phyloP scores from a whole-genome alignment of 345 rosid species.

The Geranium rotundifolium region DNA sequence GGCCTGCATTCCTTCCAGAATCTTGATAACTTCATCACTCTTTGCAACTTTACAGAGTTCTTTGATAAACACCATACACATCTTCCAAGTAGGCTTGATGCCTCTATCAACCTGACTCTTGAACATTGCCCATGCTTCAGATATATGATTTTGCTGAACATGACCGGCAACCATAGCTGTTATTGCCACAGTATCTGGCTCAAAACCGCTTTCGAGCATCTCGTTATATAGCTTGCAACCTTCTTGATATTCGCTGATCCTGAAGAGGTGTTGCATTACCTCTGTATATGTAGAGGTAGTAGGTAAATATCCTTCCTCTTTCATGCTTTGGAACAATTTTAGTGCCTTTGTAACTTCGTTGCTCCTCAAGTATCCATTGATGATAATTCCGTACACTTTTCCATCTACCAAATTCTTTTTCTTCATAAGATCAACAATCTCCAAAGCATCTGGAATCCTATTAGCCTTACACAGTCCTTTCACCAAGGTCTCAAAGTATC shows the following conservation, averaged over 20 bases:
- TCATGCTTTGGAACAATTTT: slow-evolving; percentile 39
- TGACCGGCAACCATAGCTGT: slow-evolving; percentile 62
- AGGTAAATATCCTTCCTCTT: slow-evolving; percentile 37
- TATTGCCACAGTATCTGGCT: slow-evolving; percentile 43
- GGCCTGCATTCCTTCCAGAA: slow-evolving; percentile 42
- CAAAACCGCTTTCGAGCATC: slow-evolving; percentile 51
- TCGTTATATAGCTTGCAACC: slow-evolving; percentile 48
- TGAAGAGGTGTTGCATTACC: slow-evolving; percentile 57
- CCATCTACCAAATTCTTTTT: slow-evolving; percentile 33
- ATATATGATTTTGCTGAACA: slow-evolving; percentile 35
- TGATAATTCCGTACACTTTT: slow-evolving; percentile 39
- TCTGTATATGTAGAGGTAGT: slow-evolving; percentile 49
- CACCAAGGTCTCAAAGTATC: slow-evolving; percentile 51
- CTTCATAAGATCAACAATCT: slow-evolving; percentile 61
- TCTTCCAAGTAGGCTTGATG: slow-evolving; percentile 38
- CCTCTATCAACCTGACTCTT: slow-evolving; percentile 45
- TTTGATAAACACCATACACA: slow-evolving; percentile 43
- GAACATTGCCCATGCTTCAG: slow-evolving; percentile 68
- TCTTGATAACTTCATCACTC: slow-evolving; percentile 40
- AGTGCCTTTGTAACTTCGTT: slow-evolving; percentile 48
- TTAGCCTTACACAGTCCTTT: slow-evolving; percentile 61
- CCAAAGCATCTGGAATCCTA: slow-evolving; percentile 63
- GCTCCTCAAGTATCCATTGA: slow-evolving; percentile 51
- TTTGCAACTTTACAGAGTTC: slow-evolving; percentile 55
- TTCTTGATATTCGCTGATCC: slow-evolving; percentile 33